phyloP scores from a whole-genome alignment of 352 stramenopile species.

The Paralagenidium karlingii region DNA sequence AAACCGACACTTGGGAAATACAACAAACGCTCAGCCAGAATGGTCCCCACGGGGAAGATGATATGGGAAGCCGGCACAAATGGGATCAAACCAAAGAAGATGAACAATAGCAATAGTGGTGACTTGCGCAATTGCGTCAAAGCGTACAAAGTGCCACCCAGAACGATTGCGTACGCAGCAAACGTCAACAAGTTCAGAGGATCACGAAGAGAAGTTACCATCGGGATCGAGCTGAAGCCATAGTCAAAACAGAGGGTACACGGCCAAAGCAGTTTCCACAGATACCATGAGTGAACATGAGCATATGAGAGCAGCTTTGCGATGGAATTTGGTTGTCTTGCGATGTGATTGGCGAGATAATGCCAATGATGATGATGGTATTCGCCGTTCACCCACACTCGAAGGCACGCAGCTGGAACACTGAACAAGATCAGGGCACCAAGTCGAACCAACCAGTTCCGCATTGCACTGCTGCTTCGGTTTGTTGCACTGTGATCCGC shows the following conservation, averaged over 20 bases:
- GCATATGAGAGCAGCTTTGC: slow-evolving; percentile 61
- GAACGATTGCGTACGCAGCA: slow-evolving; percentile 37
- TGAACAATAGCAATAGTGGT: slow-evolving; percentile 31
- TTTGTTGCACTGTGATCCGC: neutral
- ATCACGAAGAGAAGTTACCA: slow-evolving; percentile 43
- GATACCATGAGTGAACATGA: slow-evolving; percentile 79
- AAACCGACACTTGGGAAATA: slow-evolving; percentile 87
- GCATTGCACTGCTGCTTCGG: slow-evolving; percentile 1
- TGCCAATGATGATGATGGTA: slow-evolving; percentile 65
- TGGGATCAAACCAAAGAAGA: slow-evolving; percentile 64
- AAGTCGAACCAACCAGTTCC: neutral
- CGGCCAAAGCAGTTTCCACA: slow-evolving; percentile 84
- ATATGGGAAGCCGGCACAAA: slow-evolving; percentile 88
- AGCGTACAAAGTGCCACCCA: slow-evolving; percentile 11
- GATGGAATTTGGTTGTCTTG: slow-evolving; percentile 18
- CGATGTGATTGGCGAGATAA: slow-evolving; percentile 81
- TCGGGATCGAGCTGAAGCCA: slow-evolving; percentile 74
- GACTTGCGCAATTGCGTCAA: slow-evolving; percentile 8
- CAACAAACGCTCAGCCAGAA: slow-evolving; percentile 84
- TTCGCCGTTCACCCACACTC: slow-evolving; percentile 58
- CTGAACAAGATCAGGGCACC: neutral
- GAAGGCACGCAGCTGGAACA: slow-evolving; percentile 4
- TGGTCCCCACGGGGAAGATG: slow-evolving; percentile 83
- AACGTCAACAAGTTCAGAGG: slow-evolving; percentile 45
- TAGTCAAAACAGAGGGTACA: slow-evolving; percentile 84